Base-by-base conservation (phyloP, 2,329 filamentous ascomycete species). In the Aureobasidium zeae region DNA sequence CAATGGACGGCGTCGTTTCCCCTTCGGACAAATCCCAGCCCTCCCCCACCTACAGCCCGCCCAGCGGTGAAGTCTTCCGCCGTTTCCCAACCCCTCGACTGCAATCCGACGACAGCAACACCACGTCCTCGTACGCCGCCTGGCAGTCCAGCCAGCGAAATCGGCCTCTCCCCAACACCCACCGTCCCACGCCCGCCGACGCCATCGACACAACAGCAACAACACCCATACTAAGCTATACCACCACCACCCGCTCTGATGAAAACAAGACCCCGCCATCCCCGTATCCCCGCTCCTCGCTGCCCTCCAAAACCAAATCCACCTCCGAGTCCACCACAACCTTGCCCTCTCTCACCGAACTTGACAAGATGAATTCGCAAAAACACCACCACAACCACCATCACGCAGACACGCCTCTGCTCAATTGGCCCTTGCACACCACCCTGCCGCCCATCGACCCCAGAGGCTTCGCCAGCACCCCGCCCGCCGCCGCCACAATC, bases 361-460 rank as follows among this genome's bases (percentile, higher is more conserved):
- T 33, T 4, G 20, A 17, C 20, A 25, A 28, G 7, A 24, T 33
- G 10, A 11, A 16, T 9, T 10, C 38, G 2, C 38, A 26, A 5
- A 42, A 42, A 10, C 7, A 28, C 2, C 6, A 19, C 12, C n/a
- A n/a, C n/a, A n/a, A n/a, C n/a, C n/a, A n/a, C n/a, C n/a, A n/a
- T n/a, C n/a, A n/a, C n/a, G n/a, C n/a, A n/a, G 29, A 32, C 13
- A 42, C 24, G 2, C 31, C 39, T 26, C 24, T 44, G 6, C 24
- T 44, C n/a, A 44, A 44, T 13, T 44, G 39, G 39, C 39, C 39
- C 8, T n/a, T 44, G n/a, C 39, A 44, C 5, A 44, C 39, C 31
- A 44, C 31, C 5, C 24, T 44, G n/a, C 39, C 39, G 5, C 39
- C 30, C n/a, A 26, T 35, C 17, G 39, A 35, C 5, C 30, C 31